Conservation (phyloP, 2,329 filamentous ascomycete genomes). For the Pseudogymnoascus pannorum region DNA sequence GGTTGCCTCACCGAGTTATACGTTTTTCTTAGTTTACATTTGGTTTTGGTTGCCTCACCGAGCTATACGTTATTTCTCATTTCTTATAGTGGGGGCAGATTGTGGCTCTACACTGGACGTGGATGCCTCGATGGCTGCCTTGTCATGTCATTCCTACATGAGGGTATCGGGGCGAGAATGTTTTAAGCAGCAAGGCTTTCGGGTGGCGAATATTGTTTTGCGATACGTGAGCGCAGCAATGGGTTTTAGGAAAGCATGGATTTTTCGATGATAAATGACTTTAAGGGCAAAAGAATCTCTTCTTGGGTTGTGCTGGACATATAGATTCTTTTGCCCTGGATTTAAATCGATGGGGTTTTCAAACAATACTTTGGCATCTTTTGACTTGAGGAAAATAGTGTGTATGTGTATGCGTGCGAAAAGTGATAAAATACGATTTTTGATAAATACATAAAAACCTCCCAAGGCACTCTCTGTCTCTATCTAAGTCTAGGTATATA, state of each 20-base stretch:
- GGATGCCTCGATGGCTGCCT: no score
- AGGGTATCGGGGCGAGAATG: not conserved
- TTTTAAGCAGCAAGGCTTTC: not conserved
- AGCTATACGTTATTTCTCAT: not conserved
- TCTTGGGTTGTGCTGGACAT: no score
- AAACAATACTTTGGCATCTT: not conserved
- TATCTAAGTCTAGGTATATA: not conserved
- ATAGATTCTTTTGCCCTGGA: no score
- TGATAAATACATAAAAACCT: no score
- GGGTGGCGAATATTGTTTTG: not conserved
- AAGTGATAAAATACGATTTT: not conserved
- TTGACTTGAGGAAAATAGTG: not conserved
- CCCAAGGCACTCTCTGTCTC: no score
- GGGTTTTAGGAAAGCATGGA: not conserved
- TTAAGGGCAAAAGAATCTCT: no score
- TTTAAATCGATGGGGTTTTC: no score
- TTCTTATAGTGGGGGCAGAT: no score
- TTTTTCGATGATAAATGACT: not conserved
- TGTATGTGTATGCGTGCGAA: no score
- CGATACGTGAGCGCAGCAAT: not conserved
- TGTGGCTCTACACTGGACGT: not conserved
- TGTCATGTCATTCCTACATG: no score
- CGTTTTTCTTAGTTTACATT: no score
- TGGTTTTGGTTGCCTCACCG: not conserved
- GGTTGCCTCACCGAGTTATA: no score